phyloP scores from a whole-genome alignment of 805 yeast genomes.

The Yarrowia alimentaria region DNA sequence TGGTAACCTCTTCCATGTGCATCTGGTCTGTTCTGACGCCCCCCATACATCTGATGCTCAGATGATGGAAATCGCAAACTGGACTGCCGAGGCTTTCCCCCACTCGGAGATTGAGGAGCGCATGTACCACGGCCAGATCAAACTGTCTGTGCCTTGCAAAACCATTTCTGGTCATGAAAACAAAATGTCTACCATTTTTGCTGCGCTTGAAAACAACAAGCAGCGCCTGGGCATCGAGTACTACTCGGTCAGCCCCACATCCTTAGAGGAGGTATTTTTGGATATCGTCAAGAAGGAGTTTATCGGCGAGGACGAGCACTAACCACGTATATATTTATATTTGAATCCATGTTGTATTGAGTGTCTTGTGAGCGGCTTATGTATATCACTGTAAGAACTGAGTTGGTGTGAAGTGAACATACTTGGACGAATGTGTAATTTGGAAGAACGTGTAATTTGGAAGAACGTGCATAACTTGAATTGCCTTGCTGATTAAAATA shows the following conservation, averaged over 20 bases:
- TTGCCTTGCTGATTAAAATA: too few species aligned
- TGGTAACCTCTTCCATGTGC: conserved; percentile 39
- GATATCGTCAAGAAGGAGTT: conserved; percentile 36
- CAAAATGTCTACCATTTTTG: conserved; percentile 32
- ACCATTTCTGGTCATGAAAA: conserved; percentile 10
- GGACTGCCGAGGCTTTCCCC: conserved; percentile 34
- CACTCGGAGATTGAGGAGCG: conserved; percentile 37
- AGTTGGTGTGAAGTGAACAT: too few species aligned
- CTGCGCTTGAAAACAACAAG: conserved; percentile 31
- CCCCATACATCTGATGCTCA: conserved; percentile 36
- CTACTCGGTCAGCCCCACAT: conserved; percentile 38
- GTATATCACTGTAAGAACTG: too few species aligned
- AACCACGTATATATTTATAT: not conserved
- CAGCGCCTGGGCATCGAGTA: conserved; percentile 34
- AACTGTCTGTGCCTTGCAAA: conserved; percentile 35
- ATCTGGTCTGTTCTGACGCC: conserved; percentile 37
- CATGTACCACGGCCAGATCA: conserved; percentile 40
- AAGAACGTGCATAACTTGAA: too few species aligned
- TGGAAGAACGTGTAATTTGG: too few species aligned
- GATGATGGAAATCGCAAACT: conserved; percentile 34
- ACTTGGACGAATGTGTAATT: too few species aligned
- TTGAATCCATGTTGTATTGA: too few species aligned
- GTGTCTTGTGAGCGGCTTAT: too few species aligned
- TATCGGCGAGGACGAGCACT: conserved; percentile 12
- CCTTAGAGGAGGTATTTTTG: conserved; percentile 40